A percentile compares a stretch with the other conserved stretches of the same genome.
Evolutionary conservation across 2,329 filamentous ascomycete species (phyloP).

Genomic region (Aspergillus awamori): DNA sequence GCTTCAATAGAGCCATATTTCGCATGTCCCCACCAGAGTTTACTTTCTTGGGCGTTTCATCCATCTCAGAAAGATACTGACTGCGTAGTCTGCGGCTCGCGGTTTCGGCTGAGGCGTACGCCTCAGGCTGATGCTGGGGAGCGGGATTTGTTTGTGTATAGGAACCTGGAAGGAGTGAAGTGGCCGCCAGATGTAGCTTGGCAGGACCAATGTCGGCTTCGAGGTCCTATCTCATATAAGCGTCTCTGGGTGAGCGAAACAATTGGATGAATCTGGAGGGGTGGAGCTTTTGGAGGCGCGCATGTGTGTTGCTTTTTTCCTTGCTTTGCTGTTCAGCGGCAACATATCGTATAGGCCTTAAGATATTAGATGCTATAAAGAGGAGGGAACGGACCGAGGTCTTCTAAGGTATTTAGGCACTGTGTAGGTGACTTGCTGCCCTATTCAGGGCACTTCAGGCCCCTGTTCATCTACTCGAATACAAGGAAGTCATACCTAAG

Average conservation of each 20-base stretch:
- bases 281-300: background rate
- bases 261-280: too few species aligned
- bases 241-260: background rate
- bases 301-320: too few species aligned
- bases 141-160: background rate
- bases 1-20: background rate
- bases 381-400: too few species aligned
- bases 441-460: too few species aligned
- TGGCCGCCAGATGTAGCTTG: background rate
- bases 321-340: too few species aligned
- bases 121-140: background rate
- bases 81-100: background rate
- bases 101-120: too few species aligned
- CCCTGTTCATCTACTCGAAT: too few species aligned
- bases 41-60: background rate
- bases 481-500: too few species aligned
- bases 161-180: fast-evolving
- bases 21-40: background rate
- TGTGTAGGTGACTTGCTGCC: too few species aligned
- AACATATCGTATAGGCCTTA: too few species aligned
- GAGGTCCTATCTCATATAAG: background rate
- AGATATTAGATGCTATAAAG: too few species aligned
- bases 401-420: too few species aligned
- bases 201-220: background rate
- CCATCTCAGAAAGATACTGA: background rate